phyloP scores from a whole-genome alignment of 352 stramenopile genomes.

The Phytophthora meadii region DNA sequence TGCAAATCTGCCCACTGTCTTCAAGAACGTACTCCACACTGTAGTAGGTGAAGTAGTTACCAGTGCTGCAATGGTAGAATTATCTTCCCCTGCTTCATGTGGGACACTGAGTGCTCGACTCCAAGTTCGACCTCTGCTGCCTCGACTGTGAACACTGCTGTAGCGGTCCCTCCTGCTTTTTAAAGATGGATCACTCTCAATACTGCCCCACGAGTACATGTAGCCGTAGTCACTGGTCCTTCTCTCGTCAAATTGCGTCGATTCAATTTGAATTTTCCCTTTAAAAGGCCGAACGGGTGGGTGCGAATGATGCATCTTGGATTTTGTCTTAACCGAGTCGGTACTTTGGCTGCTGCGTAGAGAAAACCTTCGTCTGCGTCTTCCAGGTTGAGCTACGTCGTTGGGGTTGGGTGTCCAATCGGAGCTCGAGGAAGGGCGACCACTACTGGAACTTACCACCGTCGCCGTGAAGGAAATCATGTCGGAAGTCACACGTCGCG shows the following conservation, averaged over 20 bases:
- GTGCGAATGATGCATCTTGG: background rate
- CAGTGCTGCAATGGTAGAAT: slow-evolving; percentile 22
- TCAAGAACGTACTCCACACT: slow-evolving; percentile 37
- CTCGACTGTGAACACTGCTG: slow-evolving; percentile 17
- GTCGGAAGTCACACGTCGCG: slow-evolving; percentile 47
- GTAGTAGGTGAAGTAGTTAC: slow-evolving; percentile 28
- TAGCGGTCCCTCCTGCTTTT: slow-evolving; percentile 7
- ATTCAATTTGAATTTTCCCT: slow-evolving; percentile 40
- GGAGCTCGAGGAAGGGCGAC: slow-evolving; percentile 9
- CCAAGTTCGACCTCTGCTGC: slow-evolving; percentile 24
- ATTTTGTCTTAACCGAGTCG: slow-evolving; percentile 4
- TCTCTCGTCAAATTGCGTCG: slow-evolving; percentile 9
- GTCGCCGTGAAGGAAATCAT: slow-evolving; percentile 60
- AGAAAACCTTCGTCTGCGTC: slow-evolving; percentile 16
- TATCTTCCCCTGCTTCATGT: slow-evolving; percentile 20
- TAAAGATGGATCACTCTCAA: slow-evolving; percentile 17
- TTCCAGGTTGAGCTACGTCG: slow-evolving; percentile 3
- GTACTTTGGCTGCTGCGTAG: slow-evolving; percentile 6
- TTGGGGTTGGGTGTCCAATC: slow-evolving; percentile 2
- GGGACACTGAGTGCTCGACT: slow-evolving; percentile 36
- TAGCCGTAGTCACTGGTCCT: slow-evolving; percentile 26
- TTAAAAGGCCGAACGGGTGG: slow-evolving; percentile 19
- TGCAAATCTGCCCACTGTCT: slow-evolving; percentile 32
- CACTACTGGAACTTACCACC: slow-evolving; percentile 15
- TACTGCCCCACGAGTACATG: slow-evolving; percentile 49